Conservation (phyloP, 805 yeast species). For the Alloascoidea africana region DNA sequence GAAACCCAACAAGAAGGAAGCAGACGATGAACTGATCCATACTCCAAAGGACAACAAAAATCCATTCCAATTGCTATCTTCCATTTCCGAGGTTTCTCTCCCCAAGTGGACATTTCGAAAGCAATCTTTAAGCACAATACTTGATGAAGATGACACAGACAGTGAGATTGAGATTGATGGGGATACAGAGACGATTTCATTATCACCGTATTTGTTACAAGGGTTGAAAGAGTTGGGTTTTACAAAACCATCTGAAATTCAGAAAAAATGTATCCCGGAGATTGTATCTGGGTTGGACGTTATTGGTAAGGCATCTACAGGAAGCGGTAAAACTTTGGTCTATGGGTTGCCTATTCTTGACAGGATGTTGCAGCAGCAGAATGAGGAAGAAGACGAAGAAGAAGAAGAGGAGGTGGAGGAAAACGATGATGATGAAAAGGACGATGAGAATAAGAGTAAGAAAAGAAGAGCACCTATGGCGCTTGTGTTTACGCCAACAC, state of each 20-base stretch:
- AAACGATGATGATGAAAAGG: constrained; percentile 6
- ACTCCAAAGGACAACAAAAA: constrained; percentile 12
- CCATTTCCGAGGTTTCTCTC: not conserved
- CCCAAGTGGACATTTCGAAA: not conserved
- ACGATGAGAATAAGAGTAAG: constrained; percentile 10
- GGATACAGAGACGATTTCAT: constrained; percentile 18
- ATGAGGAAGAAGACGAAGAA: constrained; percentile 1
- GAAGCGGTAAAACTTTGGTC: constrained; percentile 94
- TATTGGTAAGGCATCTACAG: constrained; percentile 93
- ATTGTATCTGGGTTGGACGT: constrained; percentile 66
- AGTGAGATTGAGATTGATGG: no score
- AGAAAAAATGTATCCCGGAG: constrained; percentile 55
- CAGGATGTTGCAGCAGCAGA: constrained; percentile 22
- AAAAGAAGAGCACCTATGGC: constrained; percentile 41
- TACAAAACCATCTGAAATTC: constrained; percentile 71
- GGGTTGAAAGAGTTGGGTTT: constrained; percentile 50
- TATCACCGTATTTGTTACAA: constrained; percentile 41
- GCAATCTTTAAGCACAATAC: no score
- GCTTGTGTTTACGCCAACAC: constrained; percentile 81
- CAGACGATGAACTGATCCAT: constrained; percentile 12
- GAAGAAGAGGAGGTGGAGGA: constrained; percentile 6
- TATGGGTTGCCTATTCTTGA: constrained; percentile 89
- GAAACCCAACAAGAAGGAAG: constrained; percentile 3
- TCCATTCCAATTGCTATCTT: not conserved
- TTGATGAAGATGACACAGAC: no score